These are phyloP conservation scores for Plantago elongata DNA, from an alignment of 257 asterid genomes.

Conservation along the genomic window DNA sequence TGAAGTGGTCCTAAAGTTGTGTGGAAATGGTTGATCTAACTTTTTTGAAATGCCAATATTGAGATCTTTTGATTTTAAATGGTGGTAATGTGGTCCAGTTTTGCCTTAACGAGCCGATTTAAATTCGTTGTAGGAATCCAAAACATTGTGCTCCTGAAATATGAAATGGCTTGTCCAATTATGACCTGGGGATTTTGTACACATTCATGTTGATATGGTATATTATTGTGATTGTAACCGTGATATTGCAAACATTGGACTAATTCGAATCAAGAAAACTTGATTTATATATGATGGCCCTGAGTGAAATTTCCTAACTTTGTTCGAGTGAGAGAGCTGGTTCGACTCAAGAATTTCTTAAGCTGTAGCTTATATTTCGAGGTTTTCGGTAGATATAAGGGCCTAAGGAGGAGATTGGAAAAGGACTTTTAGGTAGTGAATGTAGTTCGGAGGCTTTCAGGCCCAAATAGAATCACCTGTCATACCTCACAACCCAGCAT, in stretches of 20 bases:
- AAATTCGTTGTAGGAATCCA: constrained; percentile 2
- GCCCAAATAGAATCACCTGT: constrained; percentile 26
- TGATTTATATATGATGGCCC: too few relatives aligned
- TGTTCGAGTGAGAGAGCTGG: too few relatives aligned
- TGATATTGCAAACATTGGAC: too few relatives aligned
- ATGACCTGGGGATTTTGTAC: not conserved
- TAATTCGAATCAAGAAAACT: too few relatives aligned
- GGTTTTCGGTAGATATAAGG: too few relatives aligned
- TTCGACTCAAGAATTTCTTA: too few relatives aligned
- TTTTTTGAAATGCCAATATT: constrained; percentile 23
- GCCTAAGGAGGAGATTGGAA: too few relatives aligned
- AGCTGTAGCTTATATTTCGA: too few relatives aligned
- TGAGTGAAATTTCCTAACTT: too few relatives aligned
- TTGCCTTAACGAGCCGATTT: constrained; percentile 16
- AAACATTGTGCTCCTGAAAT: constrained; percentile 16
- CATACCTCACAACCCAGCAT: constrained; percentile 23
- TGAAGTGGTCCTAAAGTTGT: constrained; percentile 33
- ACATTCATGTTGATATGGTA: constrained; percentile 16
- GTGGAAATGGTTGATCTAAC: constrained; percentile 3
- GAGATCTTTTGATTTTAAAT: constrained; percentile 14
- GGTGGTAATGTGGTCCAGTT: constrained; percentile 33
- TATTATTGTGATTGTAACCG: too few relatives aligned
- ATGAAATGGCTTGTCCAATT: not conserved
- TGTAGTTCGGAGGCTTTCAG: constrained; percentile 5
- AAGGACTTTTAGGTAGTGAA: not conserved